These are phyloP conservation scores for Oryza officinalis DNA, from an alignment of 176 grass and related monocot genomes.

Conservation along the genomic window DNA sequence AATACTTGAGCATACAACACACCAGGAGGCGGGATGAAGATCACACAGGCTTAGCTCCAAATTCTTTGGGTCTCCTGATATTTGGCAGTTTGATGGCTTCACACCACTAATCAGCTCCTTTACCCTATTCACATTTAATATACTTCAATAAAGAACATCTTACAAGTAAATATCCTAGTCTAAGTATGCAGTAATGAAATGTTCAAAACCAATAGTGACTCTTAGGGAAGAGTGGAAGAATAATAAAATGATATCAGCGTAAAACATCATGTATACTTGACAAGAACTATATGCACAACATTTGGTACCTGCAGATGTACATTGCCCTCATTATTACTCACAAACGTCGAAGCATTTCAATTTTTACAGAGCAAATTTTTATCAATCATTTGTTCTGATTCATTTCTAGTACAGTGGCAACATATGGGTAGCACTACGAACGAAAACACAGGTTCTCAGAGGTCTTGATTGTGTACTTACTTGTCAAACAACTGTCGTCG, in stretches of 20 bases:
- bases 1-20: conserved; percentile 32
- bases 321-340: not conserved
- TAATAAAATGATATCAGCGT: not conserved
- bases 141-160: conserved; percentile 39
- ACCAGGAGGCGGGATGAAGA: conserved; percentile 91
- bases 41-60: conserved; percentile 59
- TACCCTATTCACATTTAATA: conserved; percentile 53
- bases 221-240: not conserved
- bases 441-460: not conserved
- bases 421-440: not conserved
- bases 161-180: conserved; percentile 8
- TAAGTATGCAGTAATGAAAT: not conserved
- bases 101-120: conserved; percentile 58
- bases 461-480: conserved; percentile 43
- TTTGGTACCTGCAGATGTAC: not conserved
- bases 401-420: not conserved
- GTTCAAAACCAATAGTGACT: not conserved
- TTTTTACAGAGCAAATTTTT: not conserved
- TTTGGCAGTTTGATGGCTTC: conserved; percentile 43
- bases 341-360: not conserved
- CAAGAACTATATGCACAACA: not conserved
- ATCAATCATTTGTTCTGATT: not conserved
- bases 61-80: conserved; percentile 56
- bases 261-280: not conserved
- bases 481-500: conserved; percentile 67